A percentile compares a stretch with the other conserved stretches of the same genome.
Conservation (phyloP, 169 alveolate species). For the Cryptosporidium parvum region DNA sequence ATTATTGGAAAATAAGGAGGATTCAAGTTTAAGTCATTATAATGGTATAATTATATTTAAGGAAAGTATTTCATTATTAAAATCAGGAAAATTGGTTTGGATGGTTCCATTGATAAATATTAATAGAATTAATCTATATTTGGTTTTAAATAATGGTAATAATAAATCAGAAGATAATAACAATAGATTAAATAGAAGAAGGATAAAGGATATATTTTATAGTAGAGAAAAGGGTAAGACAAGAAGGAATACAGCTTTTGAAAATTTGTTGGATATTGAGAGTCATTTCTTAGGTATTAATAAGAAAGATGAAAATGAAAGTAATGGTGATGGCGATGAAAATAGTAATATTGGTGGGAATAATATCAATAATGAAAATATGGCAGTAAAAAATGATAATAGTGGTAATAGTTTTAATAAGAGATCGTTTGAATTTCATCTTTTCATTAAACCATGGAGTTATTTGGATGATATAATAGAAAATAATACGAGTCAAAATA, state of each 20-base stretch:
- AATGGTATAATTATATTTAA: conserved; percentile 36
- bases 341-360: not conserved
- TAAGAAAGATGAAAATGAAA: not conserved
- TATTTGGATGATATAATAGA: not conserved
- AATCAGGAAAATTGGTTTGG: conserved; percentile 45
- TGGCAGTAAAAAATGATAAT: too few relatives aligned
- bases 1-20: conserved; percentile 12
- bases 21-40: not conserved
- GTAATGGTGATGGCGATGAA: not conserved
- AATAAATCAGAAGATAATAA: conserved; percentile 24
- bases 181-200: not conserved
- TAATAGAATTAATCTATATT: conserved; percentile 25
- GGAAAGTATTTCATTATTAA: conserved; percentile 30
- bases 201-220: not conserved
- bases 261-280: conserved; percentile 12
- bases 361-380: not conserved
- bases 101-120: conserved; percentile 26
- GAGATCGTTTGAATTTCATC: conserved; percentile 29
- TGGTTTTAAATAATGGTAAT: conserved; percentile 11
- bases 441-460: conserved; percentile 9
- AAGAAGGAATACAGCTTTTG: not conserved
- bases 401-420: not conserved
- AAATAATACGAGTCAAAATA: not conserved
- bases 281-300: conserved; percentile 28
- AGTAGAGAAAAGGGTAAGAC: not conserved